Percentiles rank a stretch among this genome's conserved stretches.
Conservation (phyloP, 1,284 basidiomycete genomes). For the Prillingera fragicola region DNA sequence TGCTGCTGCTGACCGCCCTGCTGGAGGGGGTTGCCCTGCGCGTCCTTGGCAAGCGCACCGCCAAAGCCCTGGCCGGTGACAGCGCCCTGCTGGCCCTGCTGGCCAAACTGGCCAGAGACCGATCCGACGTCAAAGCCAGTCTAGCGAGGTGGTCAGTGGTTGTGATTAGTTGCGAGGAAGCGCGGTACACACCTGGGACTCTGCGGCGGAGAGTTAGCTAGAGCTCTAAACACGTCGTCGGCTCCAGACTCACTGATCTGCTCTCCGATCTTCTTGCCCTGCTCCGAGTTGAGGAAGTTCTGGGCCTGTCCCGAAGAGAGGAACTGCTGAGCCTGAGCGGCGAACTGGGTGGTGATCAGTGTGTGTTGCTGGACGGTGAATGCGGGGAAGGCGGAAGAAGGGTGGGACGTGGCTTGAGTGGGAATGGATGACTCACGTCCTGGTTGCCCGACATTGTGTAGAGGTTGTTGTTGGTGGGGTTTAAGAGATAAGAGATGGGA, state of each 20-base stretch:
- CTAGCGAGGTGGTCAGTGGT: neutral
- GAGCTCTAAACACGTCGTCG: neutral
- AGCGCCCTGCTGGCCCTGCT: constrained; percentile 25
- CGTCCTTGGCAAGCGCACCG: constrained; percentile 20
- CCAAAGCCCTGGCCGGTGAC: constrained; percentile 25
- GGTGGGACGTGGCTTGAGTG: neutral
- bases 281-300: constrained; percentile 24
- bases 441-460: constrained; percentile 1
- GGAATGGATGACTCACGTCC: neutral
- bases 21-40: constrained; percentile 1
- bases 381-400: neutral
- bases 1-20: constrained; percentile 8
- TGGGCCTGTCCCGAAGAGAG: constrained; percentile 27
- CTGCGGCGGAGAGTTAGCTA: neutral
- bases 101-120: constrained; percentile 21
- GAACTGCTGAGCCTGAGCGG: constrained; percentile 37
- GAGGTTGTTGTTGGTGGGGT: neutral
- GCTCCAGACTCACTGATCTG: constrained; percentile 16
- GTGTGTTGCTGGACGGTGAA: constrained; percentile 11
- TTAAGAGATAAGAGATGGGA: too few relatives aligned
- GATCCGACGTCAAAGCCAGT: constrained; percentile 11
- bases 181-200: neutral
- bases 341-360: constrained; percentile 35
- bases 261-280: constrained; percentile 22
- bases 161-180: neutral